These are phyloP conservation scores for Hermanozyma aechmeae DNA, from an alignment of 805 yeast species.

Conservation along the genomic window DNA sequence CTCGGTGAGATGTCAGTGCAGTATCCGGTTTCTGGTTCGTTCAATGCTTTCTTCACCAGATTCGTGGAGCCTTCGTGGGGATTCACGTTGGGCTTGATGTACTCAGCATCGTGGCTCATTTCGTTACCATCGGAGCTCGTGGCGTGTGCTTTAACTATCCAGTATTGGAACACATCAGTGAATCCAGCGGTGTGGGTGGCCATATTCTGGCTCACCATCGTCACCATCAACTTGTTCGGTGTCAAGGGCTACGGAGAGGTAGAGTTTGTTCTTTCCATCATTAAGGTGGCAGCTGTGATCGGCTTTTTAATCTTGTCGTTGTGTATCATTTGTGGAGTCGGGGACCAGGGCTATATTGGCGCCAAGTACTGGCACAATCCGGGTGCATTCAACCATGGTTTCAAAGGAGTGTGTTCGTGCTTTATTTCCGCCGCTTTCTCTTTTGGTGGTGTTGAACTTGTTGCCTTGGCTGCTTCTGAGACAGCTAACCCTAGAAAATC, in stretches of 20 bases:
- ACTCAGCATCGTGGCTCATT: slow-evolving; percentile 22
- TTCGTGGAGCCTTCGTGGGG: slow-evolving; percentile 15
- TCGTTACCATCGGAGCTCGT: slow-evolving; percentile 22
- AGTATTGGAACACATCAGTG: slow-evolving; percentile 22
- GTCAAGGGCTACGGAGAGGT: slow-evolving; percentile 22
- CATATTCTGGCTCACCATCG: slow-evolving; percentile 22
- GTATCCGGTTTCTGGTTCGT: slow-evolving; percentile 13
- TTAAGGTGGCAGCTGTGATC: slow-evolving; percentile 17
- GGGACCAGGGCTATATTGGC: slow-evolving; percentile 39
- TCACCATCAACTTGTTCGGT: slow-evolving; percentile 27
- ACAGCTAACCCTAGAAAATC: slow-evolving; percentile 46
- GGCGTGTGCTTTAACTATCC: slow-evolving; percentile 26
- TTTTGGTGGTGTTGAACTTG: slow-evolving; percentile 53
- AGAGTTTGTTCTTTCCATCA: slow-evolving; percentile 15
- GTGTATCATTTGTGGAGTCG: slow-evolving; percentile 34
- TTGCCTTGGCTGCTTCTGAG: slow-evolving; percentile 52
- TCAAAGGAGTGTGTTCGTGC: slow-evolving; percentile 46
- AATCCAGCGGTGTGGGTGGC: slow-evolving; percentile 31
- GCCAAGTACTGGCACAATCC: slow-evolving; percentile 43
- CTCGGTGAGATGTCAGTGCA: slow-evolving; percentile 14
- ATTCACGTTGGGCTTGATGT: slow-evolving; percentile 14
- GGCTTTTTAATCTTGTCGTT: slow-evolving; percentile 21
- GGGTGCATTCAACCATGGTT: slow-evolving; percentile 45
- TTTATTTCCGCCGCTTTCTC: slow-evolving; percentile 52
- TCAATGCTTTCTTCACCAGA: slow-evolving; percentile 13